Evolutionary conservation across 2,329 filamentous ascomycete species (phyloP), one percentile per base, ranked within the genome.

Genomic region (Neofusicoccum umdonicola): DNA sequence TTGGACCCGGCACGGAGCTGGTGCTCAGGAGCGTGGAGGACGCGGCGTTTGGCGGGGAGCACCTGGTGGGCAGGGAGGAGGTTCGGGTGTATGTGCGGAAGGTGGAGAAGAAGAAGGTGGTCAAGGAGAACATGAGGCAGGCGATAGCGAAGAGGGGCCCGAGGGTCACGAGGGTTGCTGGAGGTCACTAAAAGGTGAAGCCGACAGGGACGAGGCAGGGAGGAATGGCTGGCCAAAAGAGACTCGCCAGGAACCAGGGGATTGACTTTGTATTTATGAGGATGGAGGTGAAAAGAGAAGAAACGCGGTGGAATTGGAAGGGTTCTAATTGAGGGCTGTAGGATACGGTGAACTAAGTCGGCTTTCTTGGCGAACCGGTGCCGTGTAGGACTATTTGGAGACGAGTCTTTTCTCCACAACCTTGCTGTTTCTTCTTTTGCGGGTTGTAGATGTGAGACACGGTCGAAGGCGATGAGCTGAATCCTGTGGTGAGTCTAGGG

Each of bases 61-160:
- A 73, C 31, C 72, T 79, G 66, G 76, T 82, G 2, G 78, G 76
- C 31, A 71, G 74, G 42, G 77, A 78, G 63, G 77, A 79, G 50
- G 72, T 82, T 4, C 72, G 74, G 63, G 69, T 64, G n/a, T 75
- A 78, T 64, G 69, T 75, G 61, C 72, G 72, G 65, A 76, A 68
- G 41, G 71, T 68, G 54, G 71, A 68, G 66, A 72, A 74, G 69
- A 72, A 80, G 70, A 77, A 69, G 68, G 71, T 72, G 47, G 76
- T 82, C 27, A 71, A 78, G 15, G 70, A 68, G n/a, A 74, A 71
- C 19, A 64, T 83, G 64, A 76, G 73, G 68, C 72, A 72, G 37
- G 74, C 70, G 45, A 69, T 82, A 3, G 65, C 75, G 63, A 68
- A 72, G 48, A 71, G 74, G 45, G 75, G 75, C 0, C 68, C 75